A percentile compares a stretch with the other conserved stretches of the same genome.
Evolutionary conservation across 75 land plant species (phyloP).

Genomic region (Azolla pinnata): DNA sequence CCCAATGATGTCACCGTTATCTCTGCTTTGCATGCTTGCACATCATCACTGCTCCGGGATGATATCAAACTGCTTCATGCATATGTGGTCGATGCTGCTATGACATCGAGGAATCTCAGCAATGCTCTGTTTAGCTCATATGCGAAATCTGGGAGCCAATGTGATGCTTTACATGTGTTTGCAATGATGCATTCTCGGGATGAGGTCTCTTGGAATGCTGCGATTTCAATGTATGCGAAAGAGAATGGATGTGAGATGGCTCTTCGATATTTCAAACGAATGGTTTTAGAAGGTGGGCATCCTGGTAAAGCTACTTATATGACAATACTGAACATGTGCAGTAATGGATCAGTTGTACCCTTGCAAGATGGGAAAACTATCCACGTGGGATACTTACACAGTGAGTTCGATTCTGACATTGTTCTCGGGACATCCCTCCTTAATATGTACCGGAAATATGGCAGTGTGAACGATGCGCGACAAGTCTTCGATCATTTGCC

Average conservation of each 20-base stretch:
- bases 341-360: background rate
- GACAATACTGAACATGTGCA: background rate
- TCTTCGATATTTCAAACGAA: background rate
- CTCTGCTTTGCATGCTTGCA: slow-evolving; percentile 9
- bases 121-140: slow-evolving; percentile 17
- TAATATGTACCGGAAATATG: slow-evolving; percentile 10
- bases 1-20: slow-evolving; percentile 13
- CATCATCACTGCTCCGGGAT: slow-evolving; percentile 7
- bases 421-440: background rate
- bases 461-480: slow-evolving; percentile 1
- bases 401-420: background rate
- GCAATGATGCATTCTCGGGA: slow-evolving; percentile 6
- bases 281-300: background rate
- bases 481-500: background rate
- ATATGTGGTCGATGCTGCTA: background rate
- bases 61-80: slow-evolving; percentile 9
- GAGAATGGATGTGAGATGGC: background rate
- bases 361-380: background rate
- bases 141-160: slow-evolving; percentile 2
- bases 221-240: slow-evolving; percentile 10
- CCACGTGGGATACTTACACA: background rate
- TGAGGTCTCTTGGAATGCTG: slow-evolving; percentile 14
- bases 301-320: slow-evolving; percentile 4
- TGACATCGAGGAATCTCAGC: background rate
- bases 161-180: slow-evolving; percentile 14